These are phyloP conservation scores for Globomyces sp. DNA, from an alignment of 371 early-diverging fungal genomes.

Conservation along the genomic window DNA sequence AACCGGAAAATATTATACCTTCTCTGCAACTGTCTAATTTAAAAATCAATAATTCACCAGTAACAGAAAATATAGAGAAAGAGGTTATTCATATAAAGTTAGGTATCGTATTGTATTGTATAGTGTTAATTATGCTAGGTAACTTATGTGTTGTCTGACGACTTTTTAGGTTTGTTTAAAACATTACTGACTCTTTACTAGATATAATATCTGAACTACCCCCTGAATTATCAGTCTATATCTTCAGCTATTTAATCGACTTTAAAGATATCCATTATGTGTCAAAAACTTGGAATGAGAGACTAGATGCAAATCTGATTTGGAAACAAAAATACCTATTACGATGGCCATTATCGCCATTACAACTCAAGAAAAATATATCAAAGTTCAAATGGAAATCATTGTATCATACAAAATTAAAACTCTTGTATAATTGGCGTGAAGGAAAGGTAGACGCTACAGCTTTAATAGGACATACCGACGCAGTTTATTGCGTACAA, in stretches of 20 bases:
- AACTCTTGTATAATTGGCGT: slow-evolving; percentile 65
- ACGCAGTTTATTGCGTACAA: slow-evolving; percentile 94
- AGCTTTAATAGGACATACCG: slow-evolving; percentile 63
- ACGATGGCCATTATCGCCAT: slow-evolving; percentile 36
- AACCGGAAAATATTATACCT: too few relatives aligned
- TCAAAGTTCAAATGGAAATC: slow-evolving; percentile 53
- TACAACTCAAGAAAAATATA: neutral
- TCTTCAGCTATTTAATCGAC: slow-evolving; percentile 56
- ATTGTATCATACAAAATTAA: slow-evolving; percentile 58
- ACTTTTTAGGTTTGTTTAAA: too few relatives aligned
- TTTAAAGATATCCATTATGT: slow-evolving; percentile 45
- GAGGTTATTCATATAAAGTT: too few relatives aligned
- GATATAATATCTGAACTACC: slow-evolving; percentile 51
- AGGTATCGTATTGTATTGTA: too few relatives aligned
- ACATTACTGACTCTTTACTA: neutral
- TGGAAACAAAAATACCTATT: slow-evolving; percentile 63
- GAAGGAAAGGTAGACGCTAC: slow-evolving; percentile 41
- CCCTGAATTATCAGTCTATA: slow-evolving; percentile 60
- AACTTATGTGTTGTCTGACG: too few relatives aligned
- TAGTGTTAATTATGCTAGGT: too few relatives aligned
- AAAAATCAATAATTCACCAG: too few relatives aligned
- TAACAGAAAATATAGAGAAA: too few relatives aligned
- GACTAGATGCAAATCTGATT: slow-evolving; percentile 60
- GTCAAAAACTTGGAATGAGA: slow-evolving; percentile 59
- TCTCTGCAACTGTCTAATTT: too few relatives aligned